phyloP scores from a whole-genome alignment of 805 yeast genomes.

The Kuraishia molischiana region DNA sequence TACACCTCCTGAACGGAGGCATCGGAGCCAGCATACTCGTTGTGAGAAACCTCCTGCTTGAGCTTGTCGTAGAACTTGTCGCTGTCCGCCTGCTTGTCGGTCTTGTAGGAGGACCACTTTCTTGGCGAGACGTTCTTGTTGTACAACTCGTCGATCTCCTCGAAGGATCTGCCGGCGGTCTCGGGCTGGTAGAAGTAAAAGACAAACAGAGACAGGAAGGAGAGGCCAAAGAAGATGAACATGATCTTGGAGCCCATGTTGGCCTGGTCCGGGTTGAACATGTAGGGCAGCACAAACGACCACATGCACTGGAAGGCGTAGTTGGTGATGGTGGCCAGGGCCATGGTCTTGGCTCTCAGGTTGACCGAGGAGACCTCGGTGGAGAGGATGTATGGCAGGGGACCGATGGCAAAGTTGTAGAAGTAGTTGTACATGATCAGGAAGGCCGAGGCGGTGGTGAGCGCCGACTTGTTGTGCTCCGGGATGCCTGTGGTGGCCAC shows the following conservation, averaged over 20 bases:
- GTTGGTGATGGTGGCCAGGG: conserved; percentile 19
- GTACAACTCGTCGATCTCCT: conserved; percentile 50
- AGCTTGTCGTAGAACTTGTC: not conserved
- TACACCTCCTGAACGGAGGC: not conserved
- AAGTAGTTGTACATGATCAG: conserved; percentile 17
- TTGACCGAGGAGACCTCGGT: conserved; percentile 28
- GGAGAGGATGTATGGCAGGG: conserved; percentile 26
- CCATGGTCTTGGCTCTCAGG: conserved; percentile 29
- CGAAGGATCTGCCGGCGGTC: conserved; percentile 45
- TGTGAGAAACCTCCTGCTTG: not conserved
- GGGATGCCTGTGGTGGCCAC: conserved; percentile 16
- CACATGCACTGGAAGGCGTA: conserved; percentile 23
- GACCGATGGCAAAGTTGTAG: conserved; percentile 28
- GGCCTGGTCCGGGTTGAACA: conserved; percentile 36
- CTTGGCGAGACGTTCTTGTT: conserved; percentile 19
- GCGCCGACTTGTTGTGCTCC: conserved; percentile 3
- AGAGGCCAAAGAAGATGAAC: conserved; percentile 32
- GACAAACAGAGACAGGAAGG: conserved; percentile 19
- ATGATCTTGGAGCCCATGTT: conserved; percentile 41
- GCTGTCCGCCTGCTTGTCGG: not conserved
- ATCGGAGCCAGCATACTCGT: not conserved
- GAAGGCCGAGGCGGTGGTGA: conserved; percentile 3
- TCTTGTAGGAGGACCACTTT: conserved; percentile 14
- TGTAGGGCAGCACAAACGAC: conserved; percentile 33
- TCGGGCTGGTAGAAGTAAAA: conserved; percentile 45